phyloP scores from a whole-genome alignment of 306 rosid genomes.

The Acacia acuminata region DNA sequence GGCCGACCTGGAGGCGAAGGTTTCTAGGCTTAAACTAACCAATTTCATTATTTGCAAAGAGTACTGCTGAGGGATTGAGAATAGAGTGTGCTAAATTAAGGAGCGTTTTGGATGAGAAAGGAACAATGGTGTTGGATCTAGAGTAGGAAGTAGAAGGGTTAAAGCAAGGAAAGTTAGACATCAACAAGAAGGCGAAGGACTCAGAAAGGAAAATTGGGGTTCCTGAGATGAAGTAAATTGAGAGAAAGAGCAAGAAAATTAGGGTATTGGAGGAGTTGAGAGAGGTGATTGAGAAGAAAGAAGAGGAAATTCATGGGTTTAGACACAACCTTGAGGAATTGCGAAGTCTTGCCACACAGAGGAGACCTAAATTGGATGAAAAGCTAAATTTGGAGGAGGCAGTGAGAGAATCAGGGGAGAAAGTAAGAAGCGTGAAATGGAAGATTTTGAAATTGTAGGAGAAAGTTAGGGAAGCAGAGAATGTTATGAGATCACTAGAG shows the following conservation, averaged over 20 bases:
- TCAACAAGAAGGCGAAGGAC: slow-evolving; percentile 68
- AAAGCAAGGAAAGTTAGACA: slow-evolving; percentile 48
- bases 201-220: slow-evolving; percentile 69
- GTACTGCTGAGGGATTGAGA: slow-evolving; percentile 40
- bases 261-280: slow-evolving; percentile 67
- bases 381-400: slow-evolving; percentile 40
- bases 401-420: slow-evolving; percentile 43
- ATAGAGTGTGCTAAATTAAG: slow-evolving; percentile 38
- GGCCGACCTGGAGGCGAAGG: slow-evolving; percentile 55
- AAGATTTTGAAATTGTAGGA: too few species aligned
- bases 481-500: slow-evolving; percentile 32
- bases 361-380: slow-evolving; percentile 37
- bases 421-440: slow-evolving; percentile 48
- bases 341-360: neutral
- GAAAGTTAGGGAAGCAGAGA: slow-evolving; percentile 46
- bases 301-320: slow-evolving; percentile 40
- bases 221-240: slow-evolving; percentile 55
- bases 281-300: slow-evolving; percentile 61
- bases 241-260: slow-evolving; percentile 69
- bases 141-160: slow-evolving; percentile 53
- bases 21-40: slow-evolving; percentile 53
- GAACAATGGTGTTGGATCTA: slow-evolving; percentile 34
- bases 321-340: too few species aligned
- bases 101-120: slow-evolving; percentile 45
- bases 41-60: slow-evolving; percentile 32